These are phyloP conservation scores for Aciculosporium take DNA, from an alignment of 2,329 filamentous ascomycete genomes.

Conservation along the genomic window DNA sequence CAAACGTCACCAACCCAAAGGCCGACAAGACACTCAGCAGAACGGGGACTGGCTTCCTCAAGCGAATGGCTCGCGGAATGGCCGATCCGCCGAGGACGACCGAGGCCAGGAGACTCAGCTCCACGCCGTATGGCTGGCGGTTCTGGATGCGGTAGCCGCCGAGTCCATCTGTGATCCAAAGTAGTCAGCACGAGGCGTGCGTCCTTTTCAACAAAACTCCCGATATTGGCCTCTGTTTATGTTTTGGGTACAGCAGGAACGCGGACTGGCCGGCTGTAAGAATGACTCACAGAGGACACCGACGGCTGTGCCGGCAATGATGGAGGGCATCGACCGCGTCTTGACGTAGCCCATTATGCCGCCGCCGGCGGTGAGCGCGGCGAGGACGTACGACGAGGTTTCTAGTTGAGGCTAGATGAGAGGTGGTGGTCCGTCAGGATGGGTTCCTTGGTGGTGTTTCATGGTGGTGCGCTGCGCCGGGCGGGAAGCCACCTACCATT, in stretches of 20 bases:
- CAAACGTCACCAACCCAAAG: constrained; percentile 70
- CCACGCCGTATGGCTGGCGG: constrained; percentile 65
- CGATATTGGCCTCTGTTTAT: no score
- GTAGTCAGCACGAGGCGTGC: background rate
- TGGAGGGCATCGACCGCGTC: constrained; percentile 74
- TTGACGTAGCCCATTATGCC: constrained; percentile 76
- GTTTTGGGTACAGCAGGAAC: no score
- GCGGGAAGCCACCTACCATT: no score
- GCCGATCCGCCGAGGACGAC: constrained; percentile 71
- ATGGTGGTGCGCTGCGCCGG: no score
- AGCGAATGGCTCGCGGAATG: constrained; percentile 73
- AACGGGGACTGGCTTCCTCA: constrained; percentile 70
- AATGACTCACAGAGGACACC: constrained; percentile 45
- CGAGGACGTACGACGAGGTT: constrained; percentile 62
- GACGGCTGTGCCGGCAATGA: constrained; percentile 73
- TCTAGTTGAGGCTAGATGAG: constrained; percentile 14
- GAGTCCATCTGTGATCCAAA: constrained; percentile 46
- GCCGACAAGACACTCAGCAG: constrained; percentile 65
- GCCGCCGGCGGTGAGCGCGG: constrained; percentile 69
- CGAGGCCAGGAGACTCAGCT: constrained; percentile 79
- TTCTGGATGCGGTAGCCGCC: constrained; percentile 70
- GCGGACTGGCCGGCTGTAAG: background rate
- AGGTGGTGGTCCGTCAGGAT: background rate
- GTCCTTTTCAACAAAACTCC: no score
- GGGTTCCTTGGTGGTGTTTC: background rate